phyloP scores from a whole-genome alignment of 345 rosid species.

The Linum usitatissimum region DNA sequence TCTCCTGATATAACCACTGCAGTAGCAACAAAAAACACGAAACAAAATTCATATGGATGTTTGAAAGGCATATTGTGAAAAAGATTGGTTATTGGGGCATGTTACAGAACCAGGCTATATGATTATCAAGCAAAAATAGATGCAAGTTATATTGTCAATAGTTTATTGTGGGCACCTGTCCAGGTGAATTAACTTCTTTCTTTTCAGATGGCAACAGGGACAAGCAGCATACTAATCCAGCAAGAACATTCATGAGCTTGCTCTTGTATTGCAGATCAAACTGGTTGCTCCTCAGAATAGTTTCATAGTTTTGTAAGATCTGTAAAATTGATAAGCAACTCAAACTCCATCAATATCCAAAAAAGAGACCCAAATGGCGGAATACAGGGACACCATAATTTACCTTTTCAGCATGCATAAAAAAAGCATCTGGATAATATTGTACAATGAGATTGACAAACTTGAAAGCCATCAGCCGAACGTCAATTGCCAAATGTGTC shows the following conservation, averaged over 20 bases:
- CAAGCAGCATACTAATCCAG: conserved; percentile 65
- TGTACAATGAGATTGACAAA: conserved; percentile 59
- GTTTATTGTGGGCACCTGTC: conserved; percentile 30
- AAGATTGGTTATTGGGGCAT: not conserved
- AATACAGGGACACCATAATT: conserved; percentile 6
- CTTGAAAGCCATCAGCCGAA: conserved; percentile 85
- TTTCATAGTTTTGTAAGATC: conserved; percentile 75
- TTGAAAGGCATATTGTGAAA: not conserved
- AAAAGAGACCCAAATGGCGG: not conserved
- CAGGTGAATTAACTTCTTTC: conserved; percentile 22
- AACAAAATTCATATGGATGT: not conserved
- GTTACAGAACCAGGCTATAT: not conserved
- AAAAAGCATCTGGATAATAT: conserved; percentile 51
- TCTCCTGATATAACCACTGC: not conserved
- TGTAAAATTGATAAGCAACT: conserved; percentile 11
- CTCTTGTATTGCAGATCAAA: conserved; percentile 59
- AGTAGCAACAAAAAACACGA: not conserved
- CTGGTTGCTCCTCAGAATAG: conserved; percentile 52
- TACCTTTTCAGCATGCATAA: conserved; percentile 70
- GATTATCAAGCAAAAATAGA: not conserved
- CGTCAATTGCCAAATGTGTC: conserved; percentile 62
- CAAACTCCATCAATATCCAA: not conserved
- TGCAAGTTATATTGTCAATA: not conserved
- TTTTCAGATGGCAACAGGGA: conserved; percentile 45
- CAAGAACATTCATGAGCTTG: conserved; percentile 54